phyloP scores from a whole-genome alignment of 768 basidiomycete species.

The Collybia sordida region DNA sequence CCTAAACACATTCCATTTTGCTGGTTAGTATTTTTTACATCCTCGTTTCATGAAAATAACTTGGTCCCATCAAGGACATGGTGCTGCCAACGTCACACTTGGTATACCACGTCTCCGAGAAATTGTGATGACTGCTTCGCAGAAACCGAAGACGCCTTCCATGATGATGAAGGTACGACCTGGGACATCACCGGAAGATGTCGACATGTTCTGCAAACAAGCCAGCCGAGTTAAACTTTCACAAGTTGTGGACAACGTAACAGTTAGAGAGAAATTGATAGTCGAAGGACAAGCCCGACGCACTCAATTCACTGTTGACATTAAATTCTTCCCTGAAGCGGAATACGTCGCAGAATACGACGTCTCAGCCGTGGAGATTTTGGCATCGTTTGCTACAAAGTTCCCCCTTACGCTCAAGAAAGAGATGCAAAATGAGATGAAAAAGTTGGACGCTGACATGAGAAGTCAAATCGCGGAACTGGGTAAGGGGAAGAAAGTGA shows the following conservation, averaged over 20 bases:
- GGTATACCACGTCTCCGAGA: constrained; percentile 98
- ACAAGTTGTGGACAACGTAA: constrained; percentile 81
- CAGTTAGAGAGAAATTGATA: constrained; percentile 75
- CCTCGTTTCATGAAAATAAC: too few relatives aligned
- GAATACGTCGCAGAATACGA: constrained; percentile 88
- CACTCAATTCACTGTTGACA: constrained; percentile 77
- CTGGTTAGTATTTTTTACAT: constrained; percentile 52
- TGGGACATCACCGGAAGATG: constrained; percentile 49
- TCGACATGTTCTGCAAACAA: constrained; percentile 83
- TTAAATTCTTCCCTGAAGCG: constrained; percentile 81
- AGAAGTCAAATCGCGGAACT: constrained; percentile 78
- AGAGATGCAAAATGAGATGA: constrained; percentile 86
- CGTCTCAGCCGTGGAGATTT: constrained; percentile 68
- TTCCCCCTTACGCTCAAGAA: constrained; percentile 83
- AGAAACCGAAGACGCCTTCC: constrained; percentile 94
- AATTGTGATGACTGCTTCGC: constrained; percentile 98
- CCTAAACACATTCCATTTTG: constrained; percentile 99
- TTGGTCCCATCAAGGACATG: constrained; percentile 68
- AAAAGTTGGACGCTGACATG: constrained; percentile 75
- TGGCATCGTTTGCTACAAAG: constrained; percentile 65
- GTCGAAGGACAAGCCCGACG: constrained; percentile 67
- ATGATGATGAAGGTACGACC: constrained; percentile 82
- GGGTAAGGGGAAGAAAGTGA: constrained; percentile 72
- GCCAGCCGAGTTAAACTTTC: constrained; percentile 85
- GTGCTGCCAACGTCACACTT: constrained; percentile 97